phyloP scores from a whole-genome alignment of 2,329 filamentous ascomycete genomes.

The Meredithiella fracta region DNA sequence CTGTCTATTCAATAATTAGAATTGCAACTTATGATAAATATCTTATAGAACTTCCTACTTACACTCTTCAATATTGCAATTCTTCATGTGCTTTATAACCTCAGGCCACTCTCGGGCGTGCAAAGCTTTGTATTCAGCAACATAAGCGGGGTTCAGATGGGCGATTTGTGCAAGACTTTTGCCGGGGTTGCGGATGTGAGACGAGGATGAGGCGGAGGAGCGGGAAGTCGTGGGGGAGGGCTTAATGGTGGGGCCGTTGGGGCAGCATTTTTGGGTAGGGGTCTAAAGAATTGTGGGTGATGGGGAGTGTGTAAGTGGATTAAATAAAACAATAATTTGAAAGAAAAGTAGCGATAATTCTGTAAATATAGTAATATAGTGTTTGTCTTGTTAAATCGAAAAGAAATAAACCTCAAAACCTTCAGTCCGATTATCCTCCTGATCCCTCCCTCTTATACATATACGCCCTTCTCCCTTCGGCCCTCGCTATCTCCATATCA shows the following conservation, averaged over 20 bases:
- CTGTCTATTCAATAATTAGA: constrained; percentile 34
- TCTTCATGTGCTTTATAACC: constrained; percentile 58
- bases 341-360: too few relatives aligned
- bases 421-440: too few relatives aligned
- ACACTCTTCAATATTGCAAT: constrained; percentile 61
- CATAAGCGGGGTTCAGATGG: constrained; percentile 48
- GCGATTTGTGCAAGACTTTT: constrained; percentile 54
- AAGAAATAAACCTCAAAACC: too few relatives aligned
- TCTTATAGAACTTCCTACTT: constrained; percentile 18
- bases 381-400: too few relatives aligned
- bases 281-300: constrained; percentile 4
- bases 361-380: too few relatives aligned
- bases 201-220: constrained; percentile 2
- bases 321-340: too few relatives aligned
- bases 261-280: constrained; percentile 4
- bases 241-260: neutral
- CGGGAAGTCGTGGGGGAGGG: neutral
- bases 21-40: neutral
- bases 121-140: constrained; percentile 55
- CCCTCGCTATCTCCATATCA: too few relatives aligned
- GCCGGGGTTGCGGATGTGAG: neutral
- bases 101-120: constrained; percentile 64
- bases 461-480: too few relatives aligned
- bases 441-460: too few relatives aligned
- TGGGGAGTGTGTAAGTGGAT: neutral